Conservation (phyloP, 345 rosid genomes). For the Bruguiera parviflora region DNA sequence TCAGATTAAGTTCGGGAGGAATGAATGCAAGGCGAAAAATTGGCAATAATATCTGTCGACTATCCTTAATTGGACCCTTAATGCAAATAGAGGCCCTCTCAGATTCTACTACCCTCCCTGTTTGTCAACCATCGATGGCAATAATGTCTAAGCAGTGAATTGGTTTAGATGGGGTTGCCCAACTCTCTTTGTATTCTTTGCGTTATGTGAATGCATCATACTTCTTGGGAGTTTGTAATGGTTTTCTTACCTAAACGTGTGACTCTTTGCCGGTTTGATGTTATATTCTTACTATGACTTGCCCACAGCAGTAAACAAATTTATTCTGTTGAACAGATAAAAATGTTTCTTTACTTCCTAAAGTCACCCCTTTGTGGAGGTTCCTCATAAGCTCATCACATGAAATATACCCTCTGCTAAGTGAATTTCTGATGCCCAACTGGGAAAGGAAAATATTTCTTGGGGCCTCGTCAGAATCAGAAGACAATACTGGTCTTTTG, state of each 20-base stretch:
- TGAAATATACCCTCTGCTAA: conserved; percentile 14
- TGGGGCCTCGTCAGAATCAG: background rate
- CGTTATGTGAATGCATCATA: background rate
- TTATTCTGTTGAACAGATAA: no score
- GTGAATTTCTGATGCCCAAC: conserved; percentile 7
- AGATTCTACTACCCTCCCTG: conserved; percentile 13
- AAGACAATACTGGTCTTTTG: no score
- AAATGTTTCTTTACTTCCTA: conserved; percentile 10
- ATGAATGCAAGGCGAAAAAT: background rate
- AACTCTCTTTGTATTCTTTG: conserved; percentile 1
- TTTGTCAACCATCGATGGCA: conserved; percentile 19
- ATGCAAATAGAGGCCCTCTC: background rate
- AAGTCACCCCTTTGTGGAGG: conserved; percentile 8
- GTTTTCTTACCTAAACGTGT: conserved; percentile 27
- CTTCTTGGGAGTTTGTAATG: conserved; percentile 4
- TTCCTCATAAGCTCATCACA: background rate
- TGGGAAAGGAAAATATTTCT: background rate
- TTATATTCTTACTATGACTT: background rate
- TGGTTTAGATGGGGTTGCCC: conserved; percentile 10
- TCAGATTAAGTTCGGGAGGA: conserved; percentile 1
- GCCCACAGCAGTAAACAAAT: no score
- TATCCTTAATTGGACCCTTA: no score
- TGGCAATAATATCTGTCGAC: no score
- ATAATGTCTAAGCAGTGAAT: background rate
- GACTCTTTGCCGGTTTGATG: conserved; percentile 10